Evolutionary conservation across 257 asterid species (phyloP).

Genomic region (Jaltomata sinuosa): DNA sequence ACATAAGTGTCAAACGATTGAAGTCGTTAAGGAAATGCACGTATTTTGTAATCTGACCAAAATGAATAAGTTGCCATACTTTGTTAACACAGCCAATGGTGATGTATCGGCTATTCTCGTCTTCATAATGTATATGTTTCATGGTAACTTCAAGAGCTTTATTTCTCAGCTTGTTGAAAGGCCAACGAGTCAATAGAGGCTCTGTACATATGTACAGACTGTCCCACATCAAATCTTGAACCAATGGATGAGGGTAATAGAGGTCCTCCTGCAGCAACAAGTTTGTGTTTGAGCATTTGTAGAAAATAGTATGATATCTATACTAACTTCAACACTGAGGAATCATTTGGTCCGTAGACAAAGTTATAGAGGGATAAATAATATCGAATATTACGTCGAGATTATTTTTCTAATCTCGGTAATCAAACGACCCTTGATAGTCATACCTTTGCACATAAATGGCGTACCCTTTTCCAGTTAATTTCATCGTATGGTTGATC

Average conservation of each 20-base stretch:
- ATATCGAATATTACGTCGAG: not conserved
- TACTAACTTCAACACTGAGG: not conserved
- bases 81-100: slow-evolving; percentile 68
- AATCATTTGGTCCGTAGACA: not conserved
- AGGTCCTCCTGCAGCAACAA: slow-evolving; percentile 52
- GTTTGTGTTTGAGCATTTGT: not conserved
- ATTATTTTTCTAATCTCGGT: not conserved
- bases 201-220: slow-evolving; percentile 39
- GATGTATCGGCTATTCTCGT: slow-evolving; percentile 60
- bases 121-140: slow-evolving; percentile 68
- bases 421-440: not conserved
- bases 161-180: slow-evolving; percentile 50
- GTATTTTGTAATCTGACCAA: not conserved
- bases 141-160: slow-evolving; percentile 54
- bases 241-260: slow-evolving; percentile 57
- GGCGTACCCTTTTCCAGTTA: slow-evolving; percentile 48
- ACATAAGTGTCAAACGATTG: not conserved
- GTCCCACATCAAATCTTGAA: slow-evolving; percentile 68
- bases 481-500: slow-evolving; percentile 46
- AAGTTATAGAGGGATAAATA: not conserved
- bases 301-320: not conserved
- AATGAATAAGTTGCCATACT: not conserved
- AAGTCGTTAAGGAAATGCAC: not conserved
- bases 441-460: slow-evolving; percentile 51
- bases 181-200: slow-evolving; percentile 70